phyloP scores from a whole-genome alignment of 345 rosid genomes.

The Iberis pinnata region DNA sequence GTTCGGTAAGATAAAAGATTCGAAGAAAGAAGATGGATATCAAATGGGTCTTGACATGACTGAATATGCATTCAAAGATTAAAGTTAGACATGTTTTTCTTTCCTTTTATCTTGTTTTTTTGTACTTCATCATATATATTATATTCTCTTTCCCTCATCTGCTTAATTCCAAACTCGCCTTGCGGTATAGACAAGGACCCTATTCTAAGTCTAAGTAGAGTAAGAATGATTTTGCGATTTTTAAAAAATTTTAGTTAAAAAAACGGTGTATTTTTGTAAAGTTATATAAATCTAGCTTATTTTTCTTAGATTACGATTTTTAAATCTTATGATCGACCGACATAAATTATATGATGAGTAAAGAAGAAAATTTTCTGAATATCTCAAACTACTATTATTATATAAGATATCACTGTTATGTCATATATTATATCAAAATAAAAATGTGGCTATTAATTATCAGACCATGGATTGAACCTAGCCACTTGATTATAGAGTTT shows the following conservation, averaged over 20 bases:
- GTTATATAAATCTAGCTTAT: no score
- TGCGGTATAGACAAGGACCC: no score
- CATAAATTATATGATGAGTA: slow-evolving; percentile 15
- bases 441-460: no score
- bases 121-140: slow-evolving; percentile 19
- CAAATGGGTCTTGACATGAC: slow-evolving; percentile 34
- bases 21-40: slow-evolving; percentile 29
- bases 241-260: no score
- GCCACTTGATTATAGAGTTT: no score
- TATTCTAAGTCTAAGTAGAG: no score
- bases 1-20: slow-evolving; percentile 22
- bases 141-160: slow-evolving; percentile 13
- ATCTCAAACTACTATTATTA: slow-evolving; percentile 13
- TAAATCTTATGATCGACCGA: no score
- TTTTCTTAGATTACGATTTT: no score
- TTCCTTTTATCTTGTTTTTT: slow-evolving; percentile 20
- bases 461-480: no score
- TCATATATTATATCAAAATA: not conserved
- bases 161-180: not conserved
- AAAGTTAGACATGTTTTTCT: slow-evolving; percentile 23
- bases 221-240: no score
- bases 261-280: no score
- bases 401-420: slow-evolving; percentile 2
- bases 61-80: slow-evolving; percentile 37
- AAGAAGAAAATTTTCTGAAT: slow-evolving; percentile 19